Conservation (phyloP, 2,329 filamentous ascomycete species). For the Ascochyta pisi region DNA sequence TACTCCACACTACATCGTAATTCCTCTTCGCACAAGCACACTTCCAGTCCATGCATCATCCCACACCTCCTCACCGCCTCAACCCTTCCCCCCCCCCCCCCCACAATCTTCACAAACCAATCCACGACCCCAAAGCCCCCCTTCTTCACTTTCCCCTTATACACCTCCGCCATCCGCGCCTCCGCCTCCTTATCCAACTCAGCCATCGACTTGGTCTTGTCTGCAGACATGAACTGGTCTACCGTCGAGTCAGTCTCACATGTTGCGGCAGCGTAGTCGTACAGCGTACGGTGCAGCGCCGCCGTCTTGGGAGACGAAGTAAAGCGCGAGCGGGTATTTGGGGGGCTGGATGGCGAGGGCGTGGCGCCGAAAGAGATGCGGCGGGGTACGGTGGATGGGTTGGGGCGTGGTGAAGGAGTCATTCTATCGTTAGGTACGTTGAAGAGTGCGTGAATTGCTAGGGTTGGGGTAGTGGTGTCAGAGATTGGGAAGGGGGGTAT, state of each 20-base stretch:
- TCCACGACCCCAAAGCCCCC: neutral
- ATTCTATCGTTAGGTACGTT: too few species aligned
- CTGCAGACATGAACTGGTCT: neutral
- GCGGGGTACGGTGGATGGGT: neutral
- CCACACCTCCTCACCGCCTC: neutral
- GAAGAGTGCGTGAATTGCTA: neutral
- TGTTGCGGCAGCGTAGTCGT: neutral
- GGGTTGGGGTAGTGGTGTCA: neutral
- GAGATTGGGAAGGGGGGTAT: neutral
- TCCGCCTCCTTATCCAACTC: conserved; percentile 18
- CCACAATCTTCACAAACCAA: conserved; percentile 2
- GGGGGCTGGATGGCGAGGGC: neutral
- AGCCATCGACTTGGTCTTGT: conserved; percentile 17
- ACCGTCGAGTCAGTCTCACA: neutral
- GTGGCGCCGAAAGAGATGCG: neutral
- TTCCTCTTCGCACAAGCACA: too few species aligned
- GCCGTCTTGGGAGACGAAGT: neutral
- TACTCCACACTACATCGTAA: too few species aligned
- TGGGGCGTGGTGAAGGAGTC: neutral
- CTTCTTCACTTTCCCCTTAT: conserved; percentile 3
- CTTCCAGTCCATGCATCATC: neutral
- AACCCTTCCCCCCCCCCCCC: neutral
- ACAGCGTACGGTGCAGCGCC: neutral
- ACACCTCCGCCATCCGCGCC: neutral
- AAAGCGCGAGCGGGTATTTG: neutral